Percentiles rank a stretch among this genome's conserved stretches.
Evolutionary conservation across 176 grass and related monocot species (phyloP).

Genomic region (Zizania latifolia): DNA sequence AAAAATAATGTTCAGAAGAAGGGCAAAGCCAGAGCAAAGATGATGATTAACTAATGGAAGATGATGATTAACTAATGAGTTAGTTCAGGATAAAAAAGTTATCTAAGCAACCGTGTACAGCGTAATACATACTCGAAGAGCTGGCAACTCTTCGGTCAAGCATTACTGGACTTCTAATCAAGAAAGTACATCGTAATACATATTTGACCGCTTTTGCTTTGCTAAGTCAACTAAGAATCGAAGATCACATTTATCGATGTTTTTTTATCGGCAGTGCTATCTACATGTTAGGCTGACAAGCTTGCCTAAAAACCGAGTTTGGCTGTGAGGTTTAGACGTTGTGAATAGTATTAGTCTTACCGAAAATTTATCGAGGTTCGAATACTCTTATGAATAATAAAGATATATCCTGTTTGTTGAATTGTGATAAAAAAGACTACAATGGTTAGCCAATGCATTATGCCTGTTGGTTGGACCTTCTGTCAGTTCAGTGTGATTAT

Average conservation of each 20-base stretch:
- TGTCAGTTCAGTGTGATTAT: not conserved
- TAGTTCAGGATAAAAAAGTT: not conserved
- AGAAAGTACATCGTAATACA: not conserved
- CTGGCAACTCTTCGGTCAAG: too few relatives aligned
- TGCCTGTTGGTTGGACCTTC: not conserved
- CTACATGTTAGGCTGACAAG: too few relatives aligned
- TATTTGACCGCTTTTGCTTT: not conserved
- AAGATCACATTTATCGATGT: not conserved
- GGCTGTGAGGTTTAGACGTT: too few relatives aligned
- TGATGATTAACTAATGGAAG: not conserved
- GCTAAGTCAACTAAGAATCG: not conserved
- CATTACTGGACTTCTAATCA: too few relatives aligned
- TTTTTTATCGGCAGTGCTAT: too few relatives aligned
- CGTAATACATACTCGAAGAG: not conserved
- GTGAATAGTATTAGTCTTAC: too few relatives aligned
- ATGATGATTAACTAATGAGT: not conserved
- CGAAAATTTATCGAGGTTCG: too few relatives aligned
- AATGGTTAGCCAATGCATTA: too few relatives aligned
- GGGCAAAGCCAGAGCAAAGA: not conserved
- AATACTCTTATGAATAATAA: too few relatives aligned
- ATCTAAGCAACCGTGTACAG: not conserved
- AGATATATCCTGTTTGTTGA: too few relatives aligned
- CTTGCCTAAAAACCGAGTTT: too few relatives aligned
- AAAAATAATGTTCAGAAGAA: not conserved
- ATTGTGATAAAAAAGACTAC: too few relatives aligned